phyloP scores from a whole-genome alignment of 192 early-diverging fungal genomes.

The Umbelopsis sp. region DNA sequence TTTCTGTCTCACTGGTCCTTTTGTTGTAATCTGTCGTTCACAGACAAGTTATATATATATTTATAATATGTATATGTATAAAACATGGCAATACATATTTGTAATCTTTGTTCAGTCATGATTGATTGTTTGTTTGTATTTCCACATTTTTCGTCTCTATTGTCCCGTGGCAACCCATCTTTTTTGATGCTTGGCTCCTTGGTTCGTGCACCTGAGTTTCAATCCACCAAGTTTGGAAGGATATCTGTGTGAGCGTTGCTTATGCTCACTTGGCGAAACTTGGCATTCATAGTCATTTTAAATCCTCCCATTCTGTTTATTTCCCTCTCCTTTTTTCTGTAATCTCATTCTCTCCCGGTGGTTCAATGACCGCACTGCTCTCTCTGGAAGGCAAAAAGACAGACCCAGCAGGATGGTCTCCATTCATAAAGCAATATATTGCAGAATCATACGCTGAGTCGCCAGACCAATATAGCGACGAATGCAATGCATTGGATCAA shows the following conservation, averaged over 20 bases:
- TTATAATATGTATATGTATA: neutral
- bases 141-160: no score
- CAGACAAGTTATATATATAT: neutral
- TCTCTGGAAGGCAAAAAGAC: slow-evolving; percentile 58
- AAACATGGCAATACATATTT: neutral
- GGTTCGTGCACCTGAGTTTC: neutral
- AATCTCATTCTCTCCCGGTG: neutral
- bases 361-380: slow-evolving; percentile 32
- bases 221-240: neutral
- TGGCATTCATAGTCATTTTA: neutral
- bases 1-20: neutral
- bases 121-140: no score
- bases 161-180: neutral
- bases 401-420: slow-evolving; percentile 53
- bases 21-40: neutral
- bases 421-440: slow-evolving; percentile 63
- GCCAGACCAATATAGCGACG: slow-evolving; percentile 76
- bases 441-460: slow-evolving; percentile 74
- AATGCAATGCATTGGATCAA: slow-evolving; percentile 73
- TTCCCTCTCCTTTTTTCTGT: neutral
- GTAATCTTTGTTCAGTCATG: neutral
- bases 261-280: neutral
- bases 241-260: neutral
- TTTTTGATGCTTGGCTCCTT: neutral
- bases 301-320: neutral